phyloP scores from a whole-genome alignment of 1,284 basidiomycete species.

The Bjerkandera adusta region DNA sequence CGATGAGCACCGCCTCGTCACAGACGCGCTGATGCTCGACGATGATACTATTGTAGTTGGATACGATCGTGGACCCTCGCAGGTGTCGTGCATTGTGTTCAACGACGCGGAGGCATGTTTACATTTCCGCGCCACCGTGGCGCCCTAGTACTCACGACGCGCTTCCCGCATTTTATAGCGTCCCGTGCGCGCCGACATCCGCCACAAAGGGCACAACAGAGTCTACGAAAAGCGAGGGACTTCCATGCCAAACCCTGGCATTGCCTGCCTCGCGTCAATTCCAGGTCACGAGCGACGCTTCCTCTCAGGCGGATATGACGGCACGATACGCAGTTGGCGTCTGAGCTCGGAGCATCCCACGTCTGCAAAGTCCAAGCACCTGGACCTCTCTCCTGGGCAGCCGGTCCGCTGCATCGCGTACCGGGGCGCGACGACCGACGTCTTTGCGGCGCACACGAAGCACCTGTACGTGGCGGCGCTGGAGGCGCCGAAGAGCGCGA shows the following conservation, averaged over 20 bases:
- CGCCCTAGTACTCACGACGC: not conserved
- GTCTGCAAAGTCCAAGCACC: slow-evolving; percentile 20
- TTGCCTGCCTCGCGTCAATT: slow-evolving; percentile 38
- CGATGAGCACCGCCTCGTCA: slow-evolving; percentile 26
- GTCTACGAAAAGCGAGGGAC: slow-evolving; percentile 23
- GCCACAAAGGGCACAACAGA: slow-evolving; percentile 24
- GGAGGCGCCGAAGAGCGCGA: slow-evolving; percentile 25
- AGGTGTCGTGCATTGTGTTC: slow-evolving; percentile 41
- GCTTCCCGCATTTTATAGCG: slow-evolving; percentile 8
- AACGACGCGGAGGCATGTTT: slow-evolving; percentile 24
- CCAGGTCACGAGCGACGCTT: slow-evolving; percentile 33
- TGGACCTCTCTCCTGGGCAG: slow-evolving; percentile 28
- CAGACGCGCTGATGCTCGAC: slow-evolving; percentile 36
- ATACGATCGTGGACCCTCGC: slow-evolving; percentile 35
- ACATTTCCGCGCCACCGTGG: not conserved
- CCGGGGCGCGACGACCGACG: slow-evolving; percentile 28
- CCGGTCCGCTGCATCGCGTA: slow-evolving; percentile 37
- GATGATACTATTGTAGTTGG: slow-evolving; percentile 41
- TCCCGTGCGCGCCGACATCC: slow-evolving; percentile 28
- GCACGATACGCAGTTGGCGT: slow-evolving; percentile 39
- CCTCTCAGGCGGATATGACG: slow-evolving; percentile 44
- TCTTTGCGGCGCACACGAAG: slow-evolving; percentile 34
- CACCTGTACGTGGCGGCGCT: slow-evolving; percentile 34
- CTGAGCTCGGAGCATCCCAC: slow-evolving; percentile 15
- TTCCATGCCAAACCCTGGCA: slow-evolving; percentile 31